Percentiles rank a stretch among this genome's conserved stretches.
Conservation (phyloP, 2,329 filamentous ascomycete species). For the Neonectria faginata region DNA sequence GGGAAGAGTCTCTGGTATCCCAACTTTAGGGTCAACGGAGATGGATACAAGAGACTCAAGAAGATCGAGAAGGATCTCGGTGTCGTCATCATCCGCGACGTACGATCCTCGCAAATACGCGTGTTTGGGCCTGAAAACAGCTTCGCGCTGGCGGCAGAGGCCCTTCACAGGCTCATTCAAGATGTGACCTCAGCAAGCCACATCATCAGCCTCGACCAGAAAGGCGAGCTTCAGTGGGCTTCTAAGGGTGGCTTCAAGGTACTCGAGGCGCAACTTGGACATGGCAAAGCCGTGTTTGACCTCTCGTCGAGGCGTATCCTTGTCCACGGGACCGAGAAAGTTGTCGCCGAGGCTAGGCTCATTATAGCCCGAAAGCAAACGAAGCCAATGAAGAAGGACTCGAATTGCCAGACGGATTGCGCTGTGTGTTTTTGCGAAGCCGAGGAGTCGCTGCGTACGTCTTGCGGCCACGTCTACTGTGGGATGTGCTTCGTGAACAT, state of each 20-base stretch:
- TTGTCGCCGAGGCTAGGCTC: not conserved
- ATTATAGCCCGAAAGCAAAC: not conserved
- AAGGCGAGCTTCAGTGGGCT: conserved; percentile 46
- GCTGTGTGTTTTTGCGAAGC: conserved; percentile 9
- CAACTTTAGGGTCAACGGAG: conserved; percentile 2
- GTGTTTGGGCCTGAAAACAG: conserved; percentile 16
- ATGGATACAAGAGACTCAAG: not conserved
- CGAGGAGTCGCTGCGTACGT: conserved; percentile 10
- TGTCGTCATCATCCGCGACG: conserved; percentile 26
- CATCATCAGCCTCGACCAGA: conserved; percentile 44
- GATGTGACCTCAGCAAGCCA: conserved; percentile 7
- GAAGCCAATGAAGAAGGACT: not conserved
- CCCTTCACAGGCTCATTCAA: conserved; percentile 1
- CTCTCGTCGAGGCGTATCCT: conserved; percentile 49
- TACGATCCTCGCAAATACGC: conserved; percentile 15
- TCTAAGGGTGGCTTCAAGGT: conserved; percentile 49
- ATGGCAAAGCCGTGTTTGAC: conserved; percentile 48
- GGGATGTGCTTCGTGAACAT: conserved; percentile 4
- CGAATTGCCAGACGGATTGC: not conserved
- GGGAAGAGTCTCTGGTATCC: conserved; percentile 22
- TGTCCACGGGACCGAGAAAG: conserved; percentile 41
- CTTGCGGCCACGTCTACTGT: conserved; percentile 14
- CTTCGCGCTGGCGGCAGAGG: conserved; percentile 4
- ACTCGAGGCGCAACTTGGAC: conserved; percentile 43
- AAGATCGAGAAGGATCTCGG: conserved; percentile 18